Percentiles rank a stretch among this genome's conserved stretches.
Conservation (phyloP, 1,284 basidiomycete species). For the Salmacisia buchloeana region DNA sequence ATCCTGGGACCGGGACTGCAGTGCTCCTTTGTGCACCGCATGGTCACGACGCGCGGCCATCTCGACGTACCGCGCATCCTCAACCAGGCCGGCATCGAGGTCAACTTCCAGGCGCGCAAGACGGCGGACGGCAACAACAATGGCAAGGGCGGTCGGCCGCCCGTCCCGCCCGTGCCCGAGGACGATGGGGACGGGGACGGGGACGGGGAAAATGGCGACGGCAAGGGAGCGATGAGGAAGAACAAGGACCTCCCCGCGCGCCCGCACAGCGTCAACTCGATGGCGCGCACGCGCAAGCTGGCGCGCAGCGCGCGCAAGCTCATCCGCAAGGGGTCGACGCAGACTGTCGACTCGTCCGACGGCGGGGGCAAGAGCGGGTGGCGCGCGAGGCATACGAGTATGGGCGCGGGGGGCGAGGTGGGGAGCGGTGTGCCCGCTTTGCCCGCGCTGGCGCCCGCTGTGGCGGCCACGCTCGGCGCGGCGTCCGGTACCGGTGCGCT, state of each 20-base stretch:
- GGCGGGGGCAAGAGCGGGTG: neutral
- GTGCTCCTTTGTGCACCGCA: slow-evolving; percentile 27
- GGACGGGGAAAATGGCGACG: no score
- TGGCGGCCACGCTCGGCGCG: no score
- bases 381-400: no score
- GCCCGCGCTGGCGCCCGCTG: no score
- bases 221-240: no score
- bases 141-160: neutral
- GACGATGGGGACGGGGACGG: neutral
- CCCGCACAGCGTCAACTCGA: slow-evolving; percentile 1
- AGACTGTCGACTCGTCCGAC: neutral
- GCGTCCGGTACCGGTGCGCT: no score
- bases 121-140: no score
- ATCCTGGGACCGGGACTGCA: slow-evolving; percentile 65
- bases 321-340: neutral
- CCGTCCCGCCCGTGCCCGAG: neutral
- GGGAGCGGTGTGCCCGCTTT: neutral
- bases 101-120: slow-evolving; percentile 33
- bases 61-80: slow-evolving; percentile 38
- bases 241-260: neutral
- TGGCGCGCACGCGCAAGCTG: neutral
- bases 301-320: neutral
- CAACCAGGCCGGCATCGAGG: slow-evolving; percentile 38
- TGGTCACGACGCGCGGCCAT: slow-evolving; percentile 40
- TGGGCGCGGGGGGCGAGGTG: neutral